Percentiles rank a stretch among this genome's conserved stretches.
phyloP scores from a whole-genome alignment of 2,329 filamentous ascomycete species.

The Pseudogymnoascus sp. region DNA sequence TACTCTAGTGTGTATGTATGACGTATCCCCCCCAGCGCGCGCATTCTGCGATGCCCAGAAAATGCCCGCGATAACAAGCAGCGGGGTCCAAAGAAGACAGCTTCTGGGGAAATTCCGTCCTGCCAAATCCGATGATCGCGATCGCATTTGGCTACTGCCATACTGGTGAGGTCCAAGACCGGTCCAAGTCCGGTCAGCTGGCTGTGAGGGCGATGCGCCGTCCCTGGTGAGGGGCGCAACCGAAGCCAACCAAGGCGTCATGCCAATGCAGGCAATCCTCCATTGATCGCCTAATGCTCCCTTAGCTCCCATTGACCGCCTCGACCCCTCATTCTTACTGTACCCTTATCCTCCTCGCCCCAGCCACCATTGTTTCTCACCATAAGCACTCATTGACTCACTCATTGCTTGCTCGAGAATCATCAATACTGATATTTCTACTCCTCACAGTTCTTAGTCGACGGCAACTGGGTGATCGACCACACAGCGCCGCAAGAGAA shows the following conservation, averaged over 20 bases:
- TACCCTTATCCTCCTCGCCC: neutral
- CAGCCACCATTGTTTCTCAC: constrained; percentile 1
- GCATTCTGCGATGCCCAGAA: neutral
- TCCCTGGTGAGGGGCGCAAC: neutral
- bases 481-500: constrained; percentile 70
- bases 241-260: neutral
- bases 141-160: neutral
- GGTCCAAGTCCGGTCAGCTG: neutral
- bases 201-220: neutral
- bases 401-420: neutral
- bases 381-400: neutral
- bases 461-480: constrained; percentile 83
- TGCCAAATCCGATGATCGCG: neutral
- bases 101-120: neutral
- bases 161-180: neutral
- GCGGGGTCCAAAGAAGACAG: neutral
- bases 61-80: neutral
- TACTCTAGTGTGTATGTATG: neutral
- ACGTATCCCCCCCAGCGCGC: neutral
- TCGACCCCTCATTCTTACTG: neutral
- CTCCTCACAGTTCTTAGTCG: constrained; percentile 72
- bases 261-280: neutral
- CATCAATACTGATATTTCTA: neutral
- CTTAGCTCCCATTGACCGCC: neutral
- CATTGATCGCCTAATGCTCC: neutral